Evolutionary conservation across 805 yeast genomes (phyloP).

Genomic region (Maudiozyma saulgeensis): DNA sequence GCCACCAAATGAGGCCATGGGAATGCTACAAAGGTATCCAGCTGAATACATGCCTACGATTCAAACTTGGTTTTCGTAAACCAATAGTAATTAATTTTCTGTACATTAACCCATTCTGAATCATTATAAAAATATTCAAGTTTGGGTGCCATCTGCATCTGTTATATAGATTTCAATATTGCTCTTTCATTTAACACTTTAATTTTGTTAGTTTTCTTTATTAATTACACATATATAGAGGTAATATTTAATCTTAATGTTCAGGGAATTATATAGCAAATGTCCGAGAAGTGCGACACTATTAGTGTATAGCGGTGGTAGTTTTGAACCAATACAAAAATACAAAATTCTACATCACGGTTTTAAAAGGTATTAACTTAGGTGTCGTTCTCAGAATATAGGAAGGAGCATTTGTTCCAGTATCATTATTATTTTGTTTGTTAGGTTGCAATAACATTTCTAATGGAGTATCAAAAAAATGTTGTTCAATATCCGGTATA

Average conservation of each 20-base stretch:
- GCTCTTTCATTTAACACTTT: neutral
- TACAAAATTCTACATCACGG: conserved; percentile 11
- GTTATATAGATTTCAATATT: conserved; percentile 2
- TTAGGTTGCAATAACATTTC: conserved; percentile 50
- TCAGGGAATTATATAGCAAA: no score
- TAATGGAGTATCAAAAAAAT: conserved; percentile 17
- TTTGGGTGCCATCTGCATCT: neutral
- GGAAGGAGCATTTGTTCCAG: conserved; percentile 48
- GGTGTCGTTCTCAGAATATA: conserved; percentile 34
- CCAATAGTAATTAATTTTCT: neutral
- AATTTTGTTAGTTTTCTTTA: neutral
- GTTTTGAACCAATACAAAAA: no score
- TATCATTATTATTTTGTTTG: conserved; percentile 53
- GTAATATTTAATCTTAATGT: no score
- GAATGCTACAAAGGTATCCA: conserved; percentile 52
- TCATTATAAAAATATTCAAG: neutral
- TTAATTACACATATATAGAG: neutral
- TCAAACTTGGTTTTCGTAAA: conserved; percentile 46
- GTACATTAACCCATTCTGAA: neutral
- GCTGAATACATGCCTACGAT: conserved; percentile 50
- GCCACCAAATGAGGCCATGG: conserved; percentile 63
- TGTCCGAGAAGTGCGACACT: no score
- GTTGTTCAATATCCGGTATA: conserved; percentile 20
- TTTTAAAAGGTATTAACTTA: conserved; percentile 24
- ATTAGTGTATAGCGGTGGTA: no score